Conservation (phyloP, 2,329 filamentous ascomycete species). For the Falciphora oryzae region DNA sequence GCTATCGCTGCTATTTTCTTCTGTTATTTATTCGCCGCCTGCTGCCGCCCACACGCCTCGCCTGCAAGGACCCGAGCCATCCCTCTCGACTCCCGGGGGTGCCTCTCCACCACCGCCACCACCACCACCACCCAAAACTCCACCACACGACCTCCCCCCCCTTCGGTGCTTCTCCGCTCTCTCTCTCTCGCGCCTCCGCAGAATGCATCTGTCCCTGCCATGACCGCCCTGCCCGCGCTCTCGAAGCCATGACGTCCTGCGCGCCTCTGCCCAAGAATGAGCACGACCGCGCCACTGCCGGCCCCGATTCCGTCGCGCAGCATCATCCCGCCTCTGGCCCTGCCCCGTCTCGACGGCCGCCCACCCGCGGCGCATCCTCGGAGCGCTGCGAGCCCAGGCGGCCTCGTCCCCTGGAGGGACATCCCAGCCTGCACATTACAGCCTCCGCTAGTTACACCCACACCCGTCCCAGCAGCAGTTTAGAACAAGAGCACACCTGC, state of each 20-base stretch:
- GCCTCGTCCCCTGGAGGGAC: conserved; percentile 13
- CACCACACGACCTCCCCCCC: not conserved
- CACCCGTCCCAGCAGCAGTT: not conserved
- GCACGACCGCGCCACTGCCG: conserved; percentile 17
- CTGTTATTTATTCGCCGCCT: not conserved
- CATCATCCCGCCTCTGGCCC: conserved; percentile 4
- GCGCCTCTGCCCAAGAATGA: conserved; percentile 29
- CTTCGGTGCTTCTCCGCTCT: not conserved
- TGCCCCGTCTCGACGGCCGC: conserved; percentile 11
- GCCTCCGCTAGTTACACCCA: not conserved
- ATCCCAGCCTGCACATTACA: not conserved
- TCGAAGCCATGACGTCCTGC: conserved; percentile 39
- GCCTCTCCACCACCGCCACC: not conserved
- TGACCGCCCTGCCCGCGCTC: conserved; percentile 25
- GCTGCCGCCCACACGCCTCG: not conserved
- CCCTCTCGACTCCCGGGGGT: not conserved
- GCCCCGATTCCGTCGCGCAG: conserved; percentile 8
- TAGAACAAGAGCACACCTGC: not conserved
- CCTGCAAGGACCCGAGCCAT: not conserved
- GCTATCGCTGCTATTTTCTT: not conserved
- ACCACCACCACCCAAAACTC: not conserved
- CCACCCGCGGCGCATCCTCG: conserved; percentile 13
- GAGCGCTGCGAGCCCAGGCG: conserved; percentile 13
- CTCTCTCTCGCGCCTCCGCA: not conserved
- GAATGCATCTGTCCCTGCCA: conserved; percentile 17